Percentiles rank a stretch among this genome's conserved stretches.
phyloP scores from a whole-genome alignment of 1,139 yeast species.

The Hansenula anomala region DNA sequence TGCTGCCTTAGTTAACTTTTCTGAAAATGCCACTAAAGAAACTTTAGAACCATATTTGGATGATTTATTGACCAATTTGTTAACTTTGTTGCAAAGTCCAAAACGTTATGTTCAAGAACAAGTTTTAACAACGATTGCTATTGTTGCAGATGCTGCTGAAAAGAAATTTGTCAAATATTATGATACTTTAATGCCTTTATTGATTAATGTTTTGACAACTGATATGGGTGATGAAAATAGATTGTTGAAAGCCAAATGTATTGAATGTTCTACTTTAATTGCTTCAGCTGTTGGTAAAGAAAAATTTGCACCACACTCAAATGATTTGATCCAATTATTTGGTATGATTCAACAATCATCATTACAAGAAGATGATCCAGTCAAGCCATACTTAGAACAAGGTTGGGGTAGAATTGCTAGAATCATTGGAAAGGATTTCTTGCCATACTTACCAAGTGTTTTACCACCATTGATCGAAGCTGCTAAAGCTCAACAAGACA shows the following conservation, averaged over 20 bases:
- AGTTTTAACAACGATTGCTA: conserved; percentile 92
- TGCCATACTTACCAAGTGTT: conserved; percentile 85
- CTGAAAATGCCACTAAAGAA: conserved; percentile 87
- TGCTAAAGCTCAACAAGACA: conserved; percentile 88
- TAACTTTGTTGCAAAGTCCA: conserved; percentile 76
- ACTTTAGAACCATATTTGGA: conserved; percentile 89
- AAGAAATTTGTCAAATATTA: conserved; percentile 84
- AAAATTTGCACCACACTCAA: conserved; percentile 72
- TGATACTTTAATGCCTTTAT: conserved; percentile 90
- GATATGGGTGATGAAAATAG: conserved; percentile 81
- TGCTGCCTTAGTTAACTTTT: conserved; percentile 93
- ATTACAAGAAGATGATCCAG: conserved; percentile 69
- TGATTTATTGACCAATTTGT: conserved; percentile 63
- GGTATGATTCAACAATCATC: conserved; percentile 65
- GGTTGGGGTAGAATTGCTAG: conserved; percentile 96
- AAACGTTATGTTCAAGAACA: conserved; percentile 95
- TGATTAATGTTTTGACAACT: conserved; percentile 71
- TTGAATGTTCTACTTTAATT: conserved; percentile 91
- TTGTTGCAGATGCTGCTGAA: conserved; percentile 98
- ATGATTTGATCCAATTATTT: conserved; percentile 68
- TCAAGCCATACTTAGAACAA: conserved; percentile 80
- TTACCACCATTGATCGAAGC: conserved; percentile 81
- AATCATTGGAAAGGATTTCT: conserved; percentile 77
- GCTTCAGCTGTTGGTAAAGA: conserved; percentile 97
- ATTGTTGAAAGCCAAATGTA: conserved; percentile 83